Evolutionary conservation across 371 early-diverging fungal species (phyloP).

Genomic region (Apophysomyces variabilis): DNA sequence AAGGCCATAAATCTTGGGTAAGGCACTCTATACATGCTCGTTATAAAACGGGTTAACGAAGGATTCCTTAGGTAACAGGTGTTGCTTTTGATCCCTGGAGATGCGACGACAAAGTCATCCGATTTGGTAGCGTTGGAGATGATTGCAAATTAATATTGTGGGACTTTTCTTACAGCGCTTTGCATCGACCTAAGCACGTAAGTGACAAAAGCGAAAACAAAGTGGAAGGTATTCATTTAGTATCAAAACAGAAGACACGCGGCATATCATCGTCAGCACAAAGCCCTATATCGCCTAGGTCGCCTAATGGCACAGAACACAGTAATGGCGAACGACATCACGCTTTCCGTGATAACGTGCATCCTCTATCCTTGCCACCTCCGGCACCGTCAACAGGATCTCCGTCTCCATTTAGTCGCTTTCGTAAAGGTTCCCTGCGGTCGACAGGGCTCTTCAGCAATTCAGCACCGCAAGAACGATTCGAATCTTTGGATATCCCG

Average conservation of each 20-base stretch:
- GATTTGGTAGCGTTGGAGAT: constrained; percentile 89
- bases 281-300: neutral
- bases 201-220: constrained; percentile 18
- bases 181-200: constrained; percentile 72
- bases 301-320: constrained; percentile 4
- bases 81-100: constrained; percentile 91
- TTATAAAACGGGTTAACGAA: neutral
- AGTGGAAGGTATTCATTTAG: neutral
- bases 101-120: constrained; percentile 77
- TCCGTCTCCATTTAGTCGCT: constrained; percentile 23
- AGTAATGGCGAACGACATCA: neutral
- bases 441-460: constrained; percentile 19
- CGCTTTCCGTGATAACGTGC: neutral
- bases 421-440: constrained; percentile 25
- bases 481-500: constrained; percentile 16
- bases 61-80: constrained; percentile 58
- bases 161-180: constrained; percentile 84
- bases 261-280: constrained; percentile 2
- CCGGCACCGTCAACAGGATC: constrained; percentile 15
- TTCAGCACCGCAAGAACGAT: constrained; percentile 6
- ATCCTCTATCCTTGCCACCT: constrained; percentile 14
- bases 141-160: constrained; percentile 82
- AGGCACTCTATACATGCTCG: constrained; percentile 16
- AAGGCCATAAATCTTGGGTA: constrained; percentile 93
- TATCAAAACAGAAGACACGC: constrained; percentile 9